phyloP scores from a whole-genome alignment of 2,329 filamentous ascomycete species.

The Colletotrichum caudatum region DNA sequence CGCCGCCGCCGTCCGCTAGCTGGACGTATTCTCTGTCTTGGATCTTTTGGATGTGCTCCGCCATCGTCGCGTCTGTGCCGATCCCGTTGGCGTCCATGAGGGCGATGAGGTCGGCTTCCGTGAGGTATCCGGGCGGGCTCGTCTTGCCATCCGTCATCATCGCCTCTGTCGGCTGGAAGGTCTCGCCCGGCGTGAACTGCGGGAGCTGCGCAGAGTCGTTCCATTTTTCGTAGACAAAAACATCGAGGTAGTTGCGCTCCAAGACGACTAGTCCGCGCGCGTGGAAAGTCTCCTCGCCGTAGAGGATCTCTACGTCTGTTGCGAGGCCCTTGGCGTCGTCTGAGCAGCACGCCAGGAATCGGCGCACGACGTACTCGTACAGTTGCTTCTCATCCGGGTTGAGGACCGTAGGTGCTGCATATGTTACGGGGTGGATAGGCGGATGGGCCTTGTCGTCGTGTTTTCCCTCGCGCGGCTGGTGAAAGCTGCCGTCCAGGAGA shows the following conservation, averaged over 20 bases:
- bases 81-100: conserved; percentile 99
- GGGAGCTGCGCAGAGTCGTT: conserved; percentile 87
- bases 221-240: conserved; percentile 98
- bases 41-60: conserved; percentile 96
- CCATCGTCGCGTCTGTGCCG: conserved; percentile 98
- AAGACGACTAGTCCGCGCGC: conserved; percentile 87
- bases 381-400: conserved; percentile 78
- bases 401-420: conserved; percentile 74
- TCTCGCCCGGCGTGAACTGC: conserved; percentile 81
- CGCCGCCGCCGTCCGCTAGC: conserved; percentile 63
- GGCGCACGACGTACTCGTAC: conserved; percentile 91
- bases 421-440: conserved; percentile 95
- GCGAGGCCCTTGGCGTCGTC: conserved; percentile 90
- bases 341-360: conserved; percentile 95
- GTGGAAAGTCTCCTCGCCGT: conserved; percentile 85
- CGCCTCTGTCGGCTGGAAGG: conserved; percentile 88
- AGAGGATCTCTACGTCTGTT: conserved; percentile 86
- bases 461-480: conserved; percentile 82
- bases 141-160: conserved; percentile 94
- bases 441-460: conserved; percentile 98
- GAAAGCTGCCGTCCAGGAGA: conserved; percentile 81
- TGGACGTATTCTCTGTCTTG: conserved; percentile 89
- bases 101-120: conserved; percentile 93
- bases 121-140: conserved; percentile 84
- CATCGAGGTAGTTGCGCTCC: conserved; percentile 92